These are phyloP conservation scores for Trichosporon ovoides DNA, from an alignment of 1,284 basidiomycete species.

Conservation along the genomic window DNA sequence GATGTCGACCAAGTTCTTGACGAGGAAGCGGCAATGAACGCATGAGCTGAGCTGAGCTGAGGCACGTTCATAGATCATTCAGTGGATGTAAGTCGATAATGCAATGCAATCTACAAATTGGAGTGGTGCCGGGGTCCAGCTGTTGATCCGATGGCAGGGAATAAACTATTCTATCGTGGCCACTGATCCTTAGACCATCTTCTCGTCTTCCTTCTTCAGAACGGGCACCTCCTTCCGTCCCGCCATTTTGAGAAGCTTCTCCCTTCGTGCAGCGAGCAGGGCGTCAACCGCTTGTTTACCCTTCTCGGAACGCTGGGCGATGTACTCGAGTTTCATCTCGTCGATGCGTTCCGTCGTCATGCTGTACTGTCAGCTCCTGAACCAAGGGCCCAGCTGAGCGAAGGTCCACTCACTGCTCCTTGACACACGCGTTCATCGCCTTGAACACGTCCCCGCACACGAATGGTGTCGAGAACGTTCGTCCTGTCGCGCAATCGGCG, in stretches of 20 bases:
- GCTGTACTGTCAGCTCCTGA: slow-evolving; percentile 18
- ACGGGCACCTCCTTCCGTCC: slow-evolving; percentile 26
- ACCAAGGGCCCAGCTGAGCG: neutral
- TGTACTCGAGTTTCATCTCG: slow-evolving; percentile 43
- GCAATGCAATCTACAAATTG: slow-evolving; percentile 15
- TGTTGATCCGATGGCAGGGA: neutral
- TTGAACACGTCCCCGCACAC: slow-evolving; percentile 67
- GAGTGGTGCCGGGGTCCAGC: slow-evolving; percentile 9
- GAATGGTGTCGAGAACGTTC: slow-evolving; percentile 78
- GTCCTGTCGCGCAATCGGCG: slow-evolving; percentile 71
- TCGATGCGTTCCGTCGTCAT: slow-evolving; percentile 41
- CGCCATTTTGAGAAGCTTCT: slow-evolving; percentile 29
- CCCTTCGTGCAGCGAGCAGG: slow-evolving; percentile 26
- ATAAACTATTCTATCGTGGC: neutral
- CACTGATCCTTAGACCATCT: neutral
- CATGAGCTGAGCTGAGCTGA: slow-evolving; percentile 10
- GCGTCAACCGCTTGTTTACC: slow-evolving; percentile 35
- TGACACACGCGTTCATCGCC: slow-evolving; percentile 70
- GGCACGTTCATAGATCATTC: slow-evolving; percentile 2
- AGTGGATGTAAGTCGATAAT: slow-evolving; percentile 1
- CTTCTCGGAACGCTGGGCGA: slow-evolving; percentile 40
- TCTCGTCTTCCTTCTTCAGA: neutral
- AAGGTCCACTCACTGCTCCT: slow-evolving; percentile 61
- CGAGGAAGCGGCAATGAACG: slow-evolving; percentile 26
- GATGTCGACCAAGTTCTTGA: slow-evolving; percentile 7